Evolutionary conservation across 2,329 filamentous ascomycete genomes (phyloP), one percentile per base, ranked within the genome.

Genomic region (Ophiocordyceps robertsii): DNA sequence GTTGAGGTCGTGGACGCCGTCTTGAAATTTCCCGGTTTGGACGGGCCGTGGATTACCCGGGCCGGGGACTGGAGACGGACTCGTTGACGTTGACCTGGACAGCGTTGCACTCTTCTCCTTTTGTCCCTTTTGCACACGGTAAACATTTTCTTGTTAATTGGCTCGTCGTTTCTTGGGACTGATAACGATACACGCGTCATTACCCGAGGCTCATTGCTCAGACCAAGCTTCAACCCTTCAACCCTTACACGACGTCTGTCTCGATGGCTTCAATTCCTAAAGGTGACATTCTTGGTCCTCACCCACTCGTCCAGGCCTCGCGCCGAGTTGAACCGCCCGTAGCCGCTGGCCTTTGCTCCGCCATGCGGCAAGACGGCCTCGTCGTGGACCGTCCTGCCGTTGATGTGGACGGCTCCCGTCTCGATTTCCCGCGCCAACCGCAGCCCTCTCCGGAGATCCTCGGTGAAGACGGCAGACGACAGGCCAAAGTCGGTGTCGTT

Each of bases 401-500:
- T 84, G 54, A 84, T 80, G 50, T 83, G 80, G 27, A 80, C 75
- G 3, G 75, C 74, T 7, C 78, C 86, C 24, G 73, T 71, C 56
- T 90, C 78, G 44, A 84, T 75, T 46, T 69, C 66, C 48, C 64
- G 69, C 6, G 80, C 78, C n/a, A 84, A 59, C 6, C 72, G 65
- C 47, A 84, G 56, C 0, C 70, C 80, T 36, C 68, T 64, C 40
- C 68, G 62, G 41, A 90, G 61, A 55, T 86, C 77, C 49, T 73
- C 65, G 0, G 84, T 88, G 58, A 87, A 93, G 2, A 93, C 73
- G 0, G 84, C 73, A 3, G 77, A 72, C 3, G 70, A 68, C 10
- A 93, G 69, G 4, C 86, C 86, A 55, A 88, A 92, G 40, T 87
- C 82, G 1, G 82, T 87, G 52, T 90, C 83, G 55, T 94, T 93